Evolutionary conservation across 495 filamentous ascomycete species (phyloP), one percentile per base, ranked within the genome.

Genomic region (Penicillium simplicissimum): DNA sequence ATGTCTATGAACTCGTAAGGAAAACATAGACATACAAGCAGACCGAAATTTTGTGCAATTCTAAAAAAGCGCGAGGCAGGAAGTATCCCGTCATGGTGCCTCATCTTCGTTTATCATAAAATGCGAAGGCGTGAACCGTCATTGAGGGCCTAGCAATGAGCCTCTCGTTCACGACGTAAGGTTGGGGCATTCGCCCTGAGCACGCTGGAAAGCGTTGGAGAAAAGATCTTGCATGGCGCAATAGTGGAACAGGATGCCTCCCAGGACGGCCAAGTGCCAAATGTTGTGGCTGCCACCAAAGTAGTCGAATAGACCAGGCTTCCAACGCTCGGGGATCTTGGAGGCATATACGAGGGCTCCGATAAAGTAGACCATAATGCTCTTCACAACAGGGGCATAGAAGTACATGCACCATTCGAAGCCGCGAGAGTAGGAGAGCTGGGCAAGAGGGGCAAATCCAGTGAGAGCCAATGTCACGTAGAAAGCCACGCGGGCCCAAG

Each of bases 231-330:
- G 91, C 95, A 99, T 98, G 25, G 95, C 95, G 25, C 82, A 79
- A 72, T 97, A 99, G 76, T 99, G 95, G 71, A 94, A 98, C 7
- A 98, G 74, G 51, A 99, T 99, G n/a, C 95, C 95, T 19, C 93
- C 90, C 28, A 99, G 76, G 25, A 99, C 95, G 21, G 96, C 96
- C 42, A 96, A 74, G 74, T 99, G 95, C 95, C 96, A 99, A 25
- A 98, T 86, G 75, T 99, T 99, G 75, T 99, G 95, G 71, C 89
- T 92, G 52, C 90, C 92, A 28, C 96, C 96, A 34, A 95, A 79
- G 74, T 96, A 99, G 73, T 99, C 95, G 65, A 98, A 97, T 66
- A 85, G 84, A 42, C 95, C 95, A 0, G 93, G 96, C 64, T 81
- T 88, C 90, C 91, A 99, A 55, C 92, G 83, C 78, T 99, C 95